These are phyloP conservation scores for Pyrus hybrid DNA, from an alignment of 331 rosid genomes.

Conservation along the genomic window DNA sequence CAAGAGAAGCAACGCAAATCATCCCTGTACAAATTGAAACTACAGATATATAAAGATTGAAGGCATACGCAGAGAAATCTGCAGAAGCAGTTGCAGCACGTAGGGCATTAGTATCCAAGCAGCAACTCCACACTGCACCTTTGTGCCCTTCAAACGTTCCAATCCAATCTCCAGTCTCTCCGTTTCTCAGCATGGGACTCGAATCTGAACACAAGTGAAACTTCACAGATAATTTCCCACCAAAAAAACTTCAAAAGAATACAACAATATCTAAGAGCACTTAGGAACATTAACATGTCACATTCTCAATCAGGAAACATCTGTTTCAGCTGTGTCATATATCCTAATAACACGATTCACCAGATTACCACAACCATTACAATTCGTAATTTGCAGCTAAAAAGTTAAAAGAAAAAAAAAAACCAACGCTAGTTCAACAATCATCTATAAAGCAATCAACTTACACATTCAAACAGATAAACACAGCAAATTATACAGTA, in stretches of 20 bases:
- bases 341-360: neutral
- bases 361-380: neutral
- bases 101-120: slow-evolving; percentile 88
- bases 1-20: neutral
- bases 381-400: neutral
- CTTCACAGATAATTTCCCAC: neutral
- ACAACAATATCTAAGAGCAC: neutral
- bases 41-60: neutral
- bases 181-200: slow-evolving; percentile 95
- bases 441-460: neutral
- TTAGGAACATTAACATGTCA: neutral
- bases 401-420: neutral
- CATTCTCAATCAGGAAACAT: neutral
- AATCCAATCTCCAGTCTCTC: slow-evolving; percentile 99
- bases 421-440: neutral
- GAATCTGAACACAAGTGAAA: slow-evolving; percentile 50
- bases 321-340: neutral
- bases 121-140: slow-evolving; percentile 99
- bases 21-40: neutral
- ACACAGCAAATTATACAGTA: neutral
- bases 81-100: slow-evolving; percentile 98
- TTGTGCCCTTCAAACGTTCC: slow-evolving; percentile 99
- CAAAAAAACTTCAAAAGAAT: neutral
- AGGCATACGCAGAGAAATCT: slow-evolving; percentile 83
- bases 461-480: neutral